These are phyloP conservation scores for Symbiotaphrina buchneri DNA, from an alignment of 495 filamentous ascomycete genomes.

Conservation along the genomic window DNA sequence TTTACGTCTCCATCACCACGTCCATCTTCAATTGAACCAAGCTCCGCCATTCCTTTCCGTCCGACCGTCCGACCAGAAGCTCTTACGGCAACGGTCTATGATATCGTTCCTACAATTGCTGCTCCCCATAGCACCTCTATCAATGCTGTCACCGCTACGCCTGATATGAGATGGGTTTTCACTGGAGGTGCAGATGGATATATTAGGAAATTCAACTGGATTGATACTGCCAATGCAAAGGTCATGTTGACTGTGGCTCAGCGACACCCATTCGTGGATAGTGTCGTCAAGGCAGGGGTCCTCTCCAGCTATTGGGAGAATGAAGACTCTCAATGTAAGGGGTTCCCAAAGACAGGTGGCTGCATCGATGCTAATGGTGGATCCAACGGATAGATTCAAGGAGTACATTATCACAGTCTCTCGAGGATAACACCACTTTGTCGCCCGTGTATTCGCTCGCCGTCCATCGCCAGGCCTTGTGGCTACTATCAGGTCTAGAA, in stretches of 20 bases:
- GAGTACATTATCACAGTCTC: constrained; percentile 10
- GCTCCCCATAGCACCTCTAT: constrained; percentile 90
- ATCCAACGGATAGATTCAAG: constrained; percentile 10
- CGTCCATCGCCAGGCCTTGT: constrained; percentile 69
- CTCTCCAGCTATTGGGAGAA: constrained; percentile 97
- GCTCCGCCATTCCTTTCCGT: constrained; percentile 21
- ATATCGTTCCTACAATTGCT: constrained; percentile 91
- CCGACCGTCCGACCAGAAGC: constrained; percentile 60
- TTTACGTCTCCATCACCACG: constrained; percentile 18
- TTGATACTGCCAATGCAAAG: constrained; percentile 86
- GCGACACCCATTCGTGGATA: constrained; percentile 91
- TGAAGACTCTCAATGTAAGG: constrained; percentile 21
- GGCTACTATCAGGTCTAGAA: constrained; percentile 77
- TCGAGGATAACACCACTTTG: constrained; percentile 28
- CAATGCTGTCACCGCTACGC: constrained; percentile 78
- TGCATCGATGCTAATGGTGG: constrained; percentile 3
- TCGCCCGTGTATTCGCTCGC: constrained; percentile 90
- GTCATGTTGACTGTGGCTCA: constrained; percentile 87
- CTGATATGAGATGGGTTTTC: constrained; percentile 90
- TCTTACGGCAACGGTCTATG: constrained; percentile 65
- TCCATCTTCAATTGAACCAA: constrained; percentile 16
- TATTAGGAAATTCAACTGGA: constrained; percentile 87
- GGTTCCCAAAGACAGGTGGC: background rate
- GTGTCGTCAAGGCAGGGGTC: constrained; percentile 81
- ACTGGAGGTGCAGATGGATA: constrained; percentile 88